Percentiles rank a stretch among this genome's conserved stretches.
Conservation (phyloP, 2,329 filamentous ascomycete genomes). For the Paecilomyces formosus region DNA sequence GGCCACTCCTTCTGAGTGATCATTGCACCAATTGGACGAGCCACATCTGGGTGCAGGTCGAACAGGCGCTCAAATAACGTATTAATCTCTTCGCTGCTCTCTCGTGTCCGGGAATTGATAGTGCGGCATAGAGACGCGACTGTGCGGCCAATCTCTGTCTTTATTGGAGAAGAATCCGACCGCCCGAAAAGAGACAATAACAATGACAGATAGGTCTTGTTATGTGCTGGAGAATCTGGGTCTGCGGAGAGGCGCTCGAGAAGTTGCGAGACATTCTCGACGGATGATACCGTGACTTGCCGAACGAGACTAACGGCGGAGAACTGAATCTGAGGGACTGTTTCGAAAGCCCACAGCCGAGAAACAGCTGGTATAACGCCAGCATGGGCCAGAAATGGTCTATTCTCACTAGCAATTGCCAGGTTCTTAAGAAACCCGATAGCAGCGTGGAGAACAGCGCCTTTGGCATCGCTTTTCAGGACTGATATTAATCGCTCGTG, state of each 20-base stretch:
- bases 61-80: conserved; percentile 26
- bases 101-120: conserved; percentile 21
- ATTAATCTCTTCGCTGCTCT: conserved; percentile 13
- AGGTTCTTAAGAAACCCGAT: conserved; percentile 43
- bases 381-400: conserved; percentile 27
- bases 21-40: conserved; percentile 36
- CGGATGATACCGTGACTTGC: conserved; percentile 29
- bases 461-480: conserved; percentile 29
- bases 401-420: conserved; percentile 37
- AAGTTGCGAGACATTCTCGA: conserved; percentile 30
- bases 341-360: conserved; percentile 33
- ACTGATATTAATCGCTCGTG: conserved; percentile 34
- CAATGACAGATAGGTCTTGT: conserved; percentile 31
- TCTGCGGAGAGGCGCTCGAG: conserved; percentile 23
- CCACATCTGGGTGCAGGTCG: conserved; percentile 25
- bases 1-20: conserved; percentile 40
- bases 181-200: conserved; percentile 35
- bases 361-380: conserved; percentile 32
- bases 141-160: conserved; percentile 40
- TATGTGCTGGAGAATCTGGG: conserved; percentile 18
- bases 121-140: conserved; percentile 39
- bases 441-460: conserved; percentile 35
- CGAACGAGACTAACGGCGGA: conserved; percentile 34
- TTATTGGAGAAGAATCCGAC: conserved; percentile 37
- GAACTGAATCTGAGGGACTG: conserved; percentile 38